Evolutionary conservation across 2,329 filamentous ascomycete species (phyloP).

Genomic region (Ascochyta rabiei): DNA sequence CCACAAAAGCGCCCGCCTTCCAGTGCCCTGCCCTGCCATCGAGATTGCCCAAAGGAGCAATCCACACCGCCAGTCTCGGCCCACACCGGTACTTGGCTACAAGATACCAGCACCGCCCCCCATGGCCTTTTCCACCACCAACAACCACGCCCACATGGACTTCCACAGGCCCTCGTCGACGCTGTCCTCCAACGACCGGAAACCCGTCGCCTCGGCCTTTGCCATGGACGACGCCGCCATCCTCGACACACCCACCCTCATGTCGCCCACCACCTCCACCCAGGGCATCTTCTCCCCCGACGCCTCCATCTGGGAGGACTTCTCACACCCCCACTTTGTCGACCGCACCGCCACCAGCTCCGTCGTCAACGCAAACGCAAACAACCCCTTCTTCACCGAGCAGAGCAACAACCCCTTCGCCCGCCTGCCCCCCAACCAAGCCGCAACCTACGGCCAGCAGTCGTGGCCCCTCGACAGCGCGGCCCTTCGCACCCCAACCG

Average conservation of each 20-base stretch:
- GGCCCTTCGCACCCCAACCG: constrained; percentile 75
- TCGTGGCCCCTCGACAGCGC: constrained; percentile 70
- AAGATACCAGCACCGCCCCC: constrained; percentile 36
- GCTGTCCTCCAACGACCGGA: constrained; percentile 45
- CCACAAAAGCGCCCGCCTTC: constrained; percentile 16
- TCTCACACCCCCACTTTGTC: constrained; percentile 48
- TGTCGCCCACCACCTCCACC: constrained; percentile 56
- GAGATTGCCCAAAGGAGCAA: constrained; percentile 43
- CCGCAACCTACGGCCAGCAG: constrained; percentile 55
- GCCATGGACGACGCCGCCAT: constrained; percentile 58
- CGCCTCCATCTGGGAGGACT: constrained; percentile 57
- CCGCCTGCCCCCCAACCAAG: constrained; percentile 60
- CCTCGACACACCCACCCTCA: constrained; percentile 51
- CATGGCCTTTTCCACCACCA: constrained; percentile 44
- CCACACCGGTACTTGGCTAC: constrained; percentile 50
- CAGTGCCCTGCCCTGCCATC: constrained; percentile 18
- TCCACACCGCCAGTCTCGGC: constrained; percentile 48
- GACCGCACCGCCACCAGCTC: constrained; percentile 47
- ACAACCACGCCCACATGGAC: constrained; percentile 42
- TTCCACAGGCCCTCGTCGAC: constrained; percentile 48
- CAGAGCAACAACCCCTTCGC: constrained; percentile 66
- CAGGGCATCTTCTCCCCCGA: constrained; percentile 60
- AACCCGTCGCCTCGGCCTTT: constrained; percentile 46
- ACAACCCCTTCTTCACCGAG: constrained; percentile 55
- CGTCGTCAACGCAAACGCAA: constrained; percentile 50